phyloP scores from a whole-genome alignment of 2,329 filamentous ascomycete species.

The Beauveria medogensis region DNA sequence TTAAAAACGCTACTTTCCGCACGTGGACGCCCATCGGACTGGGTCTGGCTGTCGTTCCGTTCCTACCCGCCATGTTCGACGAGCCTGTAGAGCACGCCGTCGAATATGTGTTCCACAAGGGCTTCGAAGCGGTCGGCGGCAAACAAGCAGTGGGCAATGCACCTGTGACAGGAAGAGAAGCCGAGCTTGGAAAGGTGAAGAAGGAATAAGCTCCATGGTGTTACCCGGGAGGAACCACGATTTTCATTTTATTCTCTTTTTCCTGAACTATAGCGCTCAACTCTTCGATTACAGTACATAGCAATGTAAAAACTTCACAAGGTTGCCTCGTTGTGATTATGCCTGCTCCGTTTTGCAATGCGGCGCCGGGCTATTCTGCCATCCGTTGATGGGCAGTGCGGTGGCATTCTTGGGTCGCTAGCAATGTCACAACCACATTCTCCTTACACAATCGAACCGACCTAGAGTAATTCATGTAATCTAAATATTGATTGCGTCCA shows the following conservation, averaged over 20 bases:
- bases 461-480: too few relatives aligned
- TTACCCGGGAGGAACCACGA: background rate
- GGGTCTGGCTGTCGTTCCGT: constrained; percentile 68
- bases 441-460: too few relatives aligned
- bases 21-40: constrained; percentile 90
- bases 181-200: constrained; percentile 35
- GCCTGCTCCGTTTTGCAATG: too few relatives aligned
- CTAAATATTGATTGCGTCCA: too few relatives aligned
- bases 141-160: constrained; percentile 45
- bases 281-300: background rate
- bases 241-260: background rate
- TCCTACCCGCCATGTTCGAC: constrained; percentile 79
- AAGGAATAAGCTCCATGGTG: constrained; percentile 26
- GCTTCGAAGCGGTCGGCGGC: constrained; percentile 66
- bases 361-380: too few relatives aligned
- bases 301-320: background rate
- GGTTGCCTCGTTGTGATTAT: too few relatives aligned
- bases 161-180: constrained; percentile 43
- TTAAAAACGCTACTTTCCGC: constrained; percentile 65
- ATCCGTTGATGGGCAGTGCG: too few relatives aligned
- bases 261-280: background rate
- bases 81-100: constrained; percentile 87
- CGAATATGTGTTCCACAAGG: constrained; percentile 82
- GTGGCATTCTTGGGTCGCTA: too few relatives aligned
- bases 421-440: too few relatives aligned